Percentiles rank a stretch among this genome's conserved stretches.
These are phyloP conservation scores for Trifolium subterraneum DNA, from an alignment of 306 rosid genomes.

Conservation along the genomic window DNA sequence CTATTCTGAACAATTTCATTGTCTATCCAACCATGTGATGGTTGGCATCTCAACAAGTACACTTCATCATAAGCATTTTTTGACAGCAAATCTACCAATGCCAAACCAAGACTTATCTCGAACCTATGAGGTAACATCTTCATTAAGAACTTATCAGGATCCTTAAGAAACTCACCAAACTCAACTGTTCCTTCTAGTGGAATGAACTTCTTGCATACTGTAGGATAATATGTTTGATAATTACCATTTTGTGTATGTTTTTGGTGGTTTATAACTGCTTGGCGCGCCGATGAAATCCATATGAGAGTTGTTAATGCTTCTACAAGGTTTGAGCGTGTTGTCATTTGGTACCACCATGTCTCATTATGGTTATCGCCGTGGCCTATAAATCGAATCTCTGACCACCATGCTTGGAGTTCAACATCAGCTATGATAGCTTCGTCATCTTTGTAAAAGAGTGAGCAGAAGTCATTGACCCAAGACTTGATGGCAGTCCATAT, in stretches of 20 bases:
- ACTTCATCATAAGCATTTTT: constrained; percentile 57
- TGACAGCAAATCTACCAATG: constrained; percentile 60
- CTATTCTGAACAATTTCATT: constrained; percentile 49
- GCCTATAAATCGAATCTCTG: constrained; percentile 62
- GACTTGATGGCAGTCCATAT: constrained; percentile 74
- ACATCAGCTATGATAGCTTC: constrained; percentile 53
- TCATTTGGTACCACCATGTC: constrained; percentile 61
- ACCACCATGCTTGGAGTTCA: constrained; percentile 82
- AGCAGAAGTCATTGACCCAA: constrained; percentile 70
- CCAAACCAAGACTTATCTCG: constrained; percentile 58
- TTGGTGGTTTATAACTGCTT: constrained; percentile 70
- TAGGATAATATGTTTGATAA: constrained; percentile 64
- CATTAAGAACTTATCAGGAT: constrained; percentile 65
- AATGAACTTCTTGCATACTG: constrained; percentile 56
- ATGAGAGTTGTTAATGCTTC: constrained; percentile 67
- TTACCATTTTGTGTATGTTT: constrained; percentile 61
- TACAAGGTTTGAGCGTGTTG: constrained; percentile 54
- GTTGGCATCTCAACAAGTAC: constrained; percentile 55
- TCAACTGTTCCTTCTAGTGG: constrained; percentile 73
- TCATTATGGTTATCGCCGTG: constrained; percentile 62
- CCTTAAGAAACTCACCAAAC: constrained; percentile 64
- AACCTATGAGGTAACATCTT: constrained; percentile 62
- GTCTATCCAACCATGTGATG: constrained; percentile 59
- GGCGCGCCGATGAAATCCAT: constrained; percentile 74
- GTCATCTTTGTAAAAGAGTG: constrained; percentile 62